Base-by-base conservation (phyloP, 495 filamentous ascomycete species). In the Penicillium alfredii region DNA sequence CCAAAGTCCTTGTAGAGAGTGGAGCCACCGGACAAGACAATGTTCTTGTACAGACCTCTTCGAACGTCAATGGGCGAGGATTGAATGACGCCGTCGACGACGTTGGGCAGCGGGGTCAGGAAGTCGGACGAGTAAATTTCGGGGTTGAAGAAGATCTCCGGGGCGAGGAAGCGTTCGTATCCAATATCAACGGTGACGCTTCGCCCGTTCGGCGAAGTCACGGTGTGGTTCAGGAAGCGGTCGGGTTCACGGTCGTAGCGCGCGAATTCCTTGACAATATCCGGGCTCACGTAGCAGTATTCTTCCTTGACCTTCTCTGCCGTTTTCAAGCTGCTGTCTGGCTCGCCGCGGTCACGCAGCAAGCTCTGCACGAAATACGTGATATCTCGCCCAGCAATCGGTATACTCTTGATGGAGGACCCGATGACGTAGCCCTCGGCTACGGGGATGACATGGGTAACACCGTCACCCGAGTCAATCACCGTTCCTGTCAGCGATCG, bases 51-150 rank as follows among this genome's bases (percentile, higher is more conserved):
- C 5, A 98, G 77, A 14, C 92, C 92, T 63, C 92, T 74, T 44
- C 92, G 85, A 30, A 98, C 92, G 58, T 98, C 92, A 51, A 98
- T 98, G 19, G 92, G 92, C 26, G 88, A 94, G 13, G 84, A 87
- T 61, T 98, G 92, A 53, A 98, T 98, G 41, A 97, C 92, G 33
- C 82, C 83, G 56, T 98, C 92, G 30, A 97, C 92, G 25, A 97
- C 88, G 30, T 71, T 87, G 19, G 92, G 92, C 2, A 98, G 74
- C 4, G 92, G 92, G 3, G 92, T 98, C 44, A 97, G 71, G 69
- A 97, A 98, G 61, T 98, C 93, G 40, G 89, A 95, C 19, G 86
- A 94, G 70, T 94, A 96, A 53, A 97, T 97, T 70, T 98, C 92
- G 21, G 92, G 92, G 63, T 97, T 98, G 74, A 98, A 98, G 72